Conservation (phyloP, 2,329 filamentous ascomycete species). For the Aureobasidium subglaciale region DNA sequence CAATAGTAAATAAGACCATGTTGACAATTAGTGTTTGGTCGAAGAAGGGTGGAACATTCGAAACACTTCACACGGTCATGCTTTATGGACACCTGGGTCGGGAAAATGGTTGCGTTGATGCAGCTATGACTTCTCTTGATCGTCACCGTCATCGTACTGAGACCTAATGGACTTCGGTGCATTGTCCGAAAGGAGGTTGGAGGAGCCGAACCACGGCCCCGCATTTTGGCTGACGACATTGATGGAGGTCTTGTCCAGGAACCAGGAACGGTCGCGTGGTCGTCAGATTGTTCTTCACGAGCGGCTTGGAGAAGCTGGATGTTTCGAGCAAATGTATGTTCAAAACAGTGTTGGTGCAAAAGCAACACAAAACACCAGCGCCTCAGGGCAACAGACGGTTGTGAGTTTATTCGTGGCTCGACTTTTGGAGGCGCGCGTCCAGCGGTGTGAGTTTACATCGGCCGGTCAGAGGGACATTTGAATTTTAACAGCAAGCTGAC, state of each 20-base stretch:
- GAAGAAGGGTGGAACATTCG: background rate
- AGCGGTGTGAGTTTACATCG: background rate
- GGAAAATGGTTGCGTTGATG: background rate
- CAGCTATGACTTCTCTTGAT: background rate
- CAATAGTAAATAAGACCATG: background rate
- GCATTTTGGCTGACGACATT: conserved; percentile 4
- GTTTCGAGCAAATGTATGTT: background rate
- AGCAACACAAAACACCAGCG: background rate
- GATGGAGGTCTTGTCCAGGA: background rate
- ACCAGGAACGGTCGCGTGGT: background rate
- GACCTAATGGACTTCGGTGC: background rate
- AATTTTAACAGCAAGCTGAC: background rate
- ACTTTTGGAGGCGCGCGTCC: background rate
- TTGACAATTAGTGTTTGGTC: background rate
- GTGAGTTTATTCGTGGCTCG: background rate
- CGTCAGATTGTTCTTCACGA: background rate
- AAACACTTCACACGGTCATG: no score
- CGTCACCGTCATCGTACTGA: background rate
- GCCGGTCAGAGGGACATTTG: background rate
- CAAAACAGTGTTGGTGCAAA: no score
- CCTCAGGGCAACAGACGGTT: background rate
- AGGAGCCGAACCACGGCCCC: conserved; percentile 5
- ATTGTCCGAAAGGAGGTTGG: background rate
- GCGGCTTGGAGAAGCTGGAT: background rate
- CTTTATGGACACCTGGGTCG: no score